Evolutionary conservation across 1,284 basidiomycete genomes (phyloP), one percentile per base, ranked within the genome.

Genomic region (Leccinum subrobustum): DNA sequence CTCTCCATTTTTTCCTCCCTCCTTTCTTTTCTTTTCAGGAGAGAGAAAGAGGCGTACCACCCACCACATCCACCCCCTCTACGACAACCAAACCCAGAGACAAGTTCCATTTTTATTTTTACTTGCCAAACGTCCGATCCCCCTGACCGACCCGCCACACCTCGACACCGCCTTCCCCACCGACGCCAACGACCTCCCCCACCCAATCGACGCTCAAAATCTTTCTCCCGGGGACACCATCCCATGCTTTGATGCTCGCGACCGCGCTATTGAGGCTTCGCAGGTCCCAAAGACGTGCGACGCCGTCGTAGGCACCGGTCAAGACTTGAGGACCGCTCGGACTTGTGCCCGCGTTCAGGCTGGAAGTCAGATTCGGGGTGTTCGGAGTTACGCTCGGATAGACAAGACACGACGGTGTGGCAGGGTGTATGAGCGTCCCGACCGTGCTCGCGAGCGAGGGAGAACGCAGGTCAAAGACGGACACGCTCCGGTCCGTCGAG

Each of bases 241-340:
- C 81, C 83, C 83, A 86, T 2, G 78, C 81, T 52, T 80, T 82
- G 73, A 96, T 93, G 62, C 81, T 84, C 66, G 88, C 80, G 72
- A 92, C 78, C 1, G 88, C 82, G 9, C 78, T 75, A 67, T 85
- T 85, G 16, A 79, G 77, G 66, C 88, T 91, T 1, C 94, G 81
- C 29, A 94, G 76, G 73, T 98, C 95, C 94, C 94, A 97, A 18
- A 97, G 78, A 27, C 93, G 83, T 2, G 91, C 87, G 1, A 87
- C 78, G 37, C 93, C 92, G 63, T 95, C 92, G 71, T 95, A 95
- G 0, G 89, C 87, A 1, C 92, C 95, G 1, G 86, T 91, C 7
- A 91, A 81, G 18, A 95, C 79, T 65, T 93, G 91, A 0, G 42
- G 29, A 8, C 48, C 37, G 6, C 33, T 42, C 29, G 25, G 4